Base-by-base conservation (phyloP, 2,329 filamentous ascomycete species). In the Rosellinia necatrix region DNA sequence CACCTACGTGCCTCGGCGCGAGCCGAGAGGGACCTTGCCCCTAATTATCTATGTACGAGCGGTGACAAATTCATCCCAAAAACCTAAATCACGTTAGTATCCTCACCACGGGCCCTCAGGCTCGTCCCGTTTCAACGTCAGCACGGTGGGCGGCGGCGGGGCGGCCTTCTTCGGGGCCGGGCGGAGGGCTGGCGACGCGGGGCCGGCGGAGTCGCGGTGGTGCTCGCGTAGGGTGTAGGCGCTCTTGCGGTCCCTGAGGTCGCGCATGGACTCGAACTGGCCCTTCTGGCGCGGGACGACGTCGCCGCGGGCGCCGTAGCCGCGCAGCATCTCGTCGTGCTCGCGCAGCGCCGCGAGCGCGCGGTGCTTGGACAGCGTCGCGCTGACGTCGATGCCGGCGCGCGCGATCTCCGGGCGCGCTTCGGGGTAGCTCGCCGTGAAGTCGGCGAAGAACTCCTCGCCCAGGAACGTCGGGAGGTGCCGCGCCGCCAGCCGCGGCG, bases 331-430 rank as follows among this genome's bases (percentile, higher is more conserved):
- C 17, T 30, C 58, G 13, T 66, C 53, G 21, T 71, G 69, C 10
- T 70, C 68, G 1, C 62, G 19, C 1, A 70, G n/a, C 1, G 44
- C 37, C 3, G 19, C 25, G 7, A 53, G 51, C 0, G 42, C 48
- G 19, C 60, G 32, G 2, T 65, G 62, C 1, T 25, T 34, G 3
- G 53, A 44, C 6, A 66, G 54, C 38, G 64, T 62, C 0, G 40
- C 52, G 7, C 51, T 53, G 4, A 70, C 63, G 30, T 70, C 66
- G 47, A 71, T 65, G 1, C 67, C 66, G 0, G 67, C 58, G 1
- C 30, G 27, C 15, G 44, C 22, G 41, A 62, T 58, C 46, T 50
- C 54, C n/a, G 40, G 9, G 2, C 59, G 40, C 2, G 66, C 65
- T 0, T 51, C 19, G 0, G n/a, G 21, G 37, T 68, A 32, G 1